Conservation (phyloP, 2,329 filamentous ascomycete genomes). For the Didymella exigua region DNA sequence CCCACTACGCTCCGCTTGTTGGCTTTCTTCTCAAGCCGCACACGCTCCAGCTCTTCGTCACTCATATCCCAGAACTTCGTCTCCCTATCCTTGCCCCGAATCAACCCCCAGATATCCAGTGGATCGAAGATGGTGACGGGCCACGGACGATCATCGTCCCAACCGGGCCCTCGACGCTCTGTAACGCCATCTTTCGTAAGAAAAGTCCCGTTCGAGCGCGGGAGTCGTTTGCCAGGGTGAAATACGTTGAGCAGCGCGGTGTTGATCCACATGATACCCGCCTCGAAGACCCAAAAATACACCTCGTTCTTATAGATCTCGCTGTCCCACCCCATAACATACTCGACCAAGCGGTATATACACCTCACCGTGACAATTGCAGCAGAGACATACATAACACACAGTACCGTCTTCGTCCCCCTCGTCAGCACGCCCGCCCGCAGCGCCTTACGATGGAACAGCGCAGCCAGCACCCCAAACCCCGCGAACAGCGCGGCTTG, state of each 20-base stretch:
- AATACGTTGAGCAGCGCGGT: slow-evolving; percentile 58
- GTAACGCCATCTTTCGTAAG: slow-evolving; percentile 59
- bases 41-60: slow-evolving; percentile 37
- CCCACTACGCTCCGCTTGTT: slow-evolving; percentile 30
- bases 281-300: slow-evolving; percentile 63
- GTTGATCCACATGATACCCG: slow-evolving; percentile 58
- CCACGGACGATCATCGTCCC: slow-evolving; percentile 54
- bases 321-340: slow-evolving; percentile 49
- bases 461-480: slow-evolving; percentile 55
- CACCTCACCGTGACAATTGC: slow-evolving; percentile 56
- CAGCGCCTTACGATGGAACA: slow-evolving; percentile 55
- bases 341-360: slow-evolving; percentile 61
- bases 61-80: slow-evolving; percentile 48
- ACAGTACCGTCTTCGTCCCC: slow-evolving; percentile 53
- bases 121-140: slow-evolving; percentile 49
- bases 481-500: slow-evolving; percentile 57
- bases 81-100: slow-evolving; percentile 41
- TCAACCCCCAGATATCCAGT: slow-evolving; percentile 43
- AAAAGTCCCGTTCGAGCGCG: slow-evolving; percentile 57
- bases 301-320: slow-evolving; percentile 53
- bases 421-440: slow-evolving; percentile 48
- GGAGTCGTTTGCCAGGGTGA: slow-evolving; percentile 58
- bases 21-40: slow-evolving; percentile 34
- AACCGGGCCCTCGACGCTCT: slow-evolving; percentile 58
- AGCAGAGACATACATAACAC: slow-evolving; percentile 57